Evolutionary conservation across 208 protist species (phyloP).

Genomic region (Acanthamoeba culbertsoni): DNA sequence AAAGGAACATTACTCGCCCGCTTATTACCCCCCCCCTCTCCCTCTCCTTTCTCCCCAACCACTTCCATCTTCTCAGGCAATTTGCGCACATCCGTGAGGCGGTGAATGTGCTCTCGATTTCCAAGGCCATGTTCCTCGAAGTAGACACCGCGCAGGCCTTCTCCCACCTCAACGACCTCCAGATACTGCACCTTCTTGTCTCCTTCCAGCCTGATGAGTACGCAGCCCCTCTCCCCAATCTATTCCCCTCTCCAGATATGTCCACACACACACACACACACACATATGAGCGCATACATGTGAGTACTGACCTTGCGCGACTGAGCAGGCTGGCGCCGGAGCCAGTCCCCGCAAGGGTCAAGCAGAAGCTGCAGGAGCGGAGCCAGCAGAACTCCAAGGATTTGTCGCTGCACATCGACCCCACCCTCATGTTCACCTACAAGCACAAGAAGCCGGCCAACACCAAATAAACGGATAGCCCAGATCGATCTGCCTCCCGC

Average conservation of each 20-base stretch:
- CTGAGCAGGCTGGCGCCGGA: background rate
- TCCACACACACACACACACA: too few relatives aligned
- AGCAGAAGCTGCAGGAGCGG: conserved; percentile 54
- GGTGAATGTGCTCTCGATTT: conserved; percentile 41
- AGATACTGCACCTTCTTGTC: conserved; percentile 53
- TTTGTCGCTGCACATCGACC: conserved; percentile 24
- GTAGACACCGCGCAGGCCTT: conserved; percentile 40
- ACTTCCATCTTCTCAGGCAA: background rate
- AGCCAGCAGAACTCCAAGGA: conserved; percentile 38
- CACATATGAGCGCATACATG: too few relatives aligned
- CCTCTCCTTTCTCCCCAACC: too few relatives aligned
- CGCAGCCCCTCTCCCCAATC: background rate
- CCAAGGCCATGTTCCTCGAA: conserved; percentile 48
- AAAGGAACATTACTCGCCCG: background rate
- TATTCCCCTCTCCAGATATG: background rate
- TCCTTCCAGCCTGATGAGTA: conserved; percentile 52
- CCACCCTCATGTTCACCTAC: conserved; percentile 57
- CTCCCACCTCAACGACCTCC: conserved; percentile 50
- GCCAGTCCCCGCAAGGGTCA: conserved; percentile 26
- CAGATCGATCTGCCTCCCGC: too few relatives aligned
- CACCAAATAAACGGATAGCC: background rate
- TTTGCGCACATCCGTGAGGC: conserved; percentile 42
- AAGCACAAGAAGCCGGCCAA: conserved; percentile 15
- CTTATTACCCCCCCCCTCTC: too few relatives aligned
- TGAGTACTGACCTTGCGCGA: too few relatives aligned